phyloP scores from a whole-genome alignment of 805 yeast species.

The Candida parachauliodes region DNA sequence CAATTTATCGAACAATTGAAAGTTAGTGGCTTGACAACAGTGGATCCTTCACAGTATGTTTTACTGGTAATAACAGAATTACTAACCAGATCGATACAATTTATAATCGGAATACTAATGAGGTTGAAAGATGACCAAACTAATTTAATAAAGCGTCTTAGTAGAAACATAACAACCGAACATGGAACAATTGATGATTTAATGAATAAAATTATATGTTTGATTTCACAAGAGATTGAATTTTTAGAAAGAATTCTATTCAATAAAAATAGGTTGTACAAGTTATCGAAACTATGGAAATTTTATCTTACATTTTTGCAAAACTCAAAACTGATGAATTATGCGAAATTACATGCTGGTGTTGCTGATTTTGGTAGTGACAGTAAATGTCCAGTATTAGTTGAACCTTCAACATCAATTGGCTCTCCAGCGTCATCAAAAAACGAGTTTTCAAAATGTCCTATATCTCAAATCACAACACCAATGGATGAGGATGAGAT shows the following conservation, averaged over 20 bases:
- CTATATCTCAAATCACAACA: conserved; percentile 22
- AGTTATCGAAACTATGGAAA: conserved; percentile 33
- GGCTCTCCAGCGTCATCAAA: not conserved
- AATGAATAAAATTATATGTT: conserved; percentile 3
- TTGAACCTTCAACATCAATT: conserved; percentile 1
- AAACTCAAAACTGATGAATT: conserved; percentile 24
- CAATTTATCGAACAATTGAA: conserved; percentile 9
- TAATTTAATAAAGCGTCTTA: not conserved
- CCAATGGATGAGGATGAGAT: conserved; percentile 15
- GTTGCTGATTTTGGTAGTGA: conserved; percentile 22
- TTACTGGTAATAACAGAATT: conserved; percentile 25
- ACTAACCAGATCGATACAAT: conserved; percentile 27
- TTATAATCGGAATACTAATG: conserved; percentile 29
- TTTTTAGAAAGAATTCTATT: conserved; percentile 10
- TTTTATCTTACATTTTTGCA: conserved; percentile 37
- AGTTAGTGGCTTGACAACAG: not conserved
- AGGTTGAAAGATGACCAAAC: conserved; percentile 16
- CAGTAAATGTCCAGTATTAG: conserved; percentile 6
- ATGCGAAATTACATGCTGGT: conserved; percentile 31
- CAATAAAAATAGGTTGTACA: conserved; percentile 15
- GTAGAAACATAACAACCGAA: conserved; percentile 5
- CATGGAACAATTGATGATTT: conserved; percentile 7
- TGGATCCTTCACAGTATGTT: conserved; percentile 15
- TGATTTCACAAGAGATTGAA: conserved; percentile 2
- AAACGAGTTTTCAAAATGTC: conserved; percentile 18